phyloP scores from a whole-genome alignment of 805 yeast species.

The Blastobotrys mokoenaii region DNA sequence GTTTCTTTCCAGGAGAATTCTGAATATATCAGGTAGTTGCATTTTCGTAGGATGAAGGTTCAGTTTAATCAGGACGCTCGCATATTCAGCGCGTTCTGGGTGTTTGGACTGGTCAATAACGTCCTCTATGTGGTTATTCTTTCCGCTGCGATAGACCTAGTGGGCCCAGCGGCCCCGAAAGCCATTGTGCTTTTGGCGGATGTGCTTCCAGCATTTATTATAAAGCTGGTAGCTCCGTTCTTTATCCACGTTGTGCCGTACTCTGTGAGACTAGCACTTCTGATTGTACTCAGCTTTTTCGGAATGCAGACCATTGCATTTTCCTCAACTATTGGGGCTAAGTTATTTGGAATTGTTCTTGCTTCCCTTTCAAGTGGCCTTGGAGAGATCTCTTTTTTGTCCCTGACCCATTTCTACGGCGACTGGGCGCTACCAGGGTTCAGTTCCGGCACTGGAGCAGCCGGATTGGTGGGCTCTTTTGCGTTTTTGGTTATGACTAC shows the following conservation, averaged over 20 bases:
- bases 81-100: conserved; percentile 47
- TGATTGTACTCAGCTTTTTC: conserved; percentile 49
- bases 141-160: conserved; percentile 87
- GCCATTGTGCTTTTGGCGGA: conserved; percentile 80
- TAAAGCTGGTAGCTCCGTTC: conserved; percentile 73
- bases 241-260: conserved; percentile 63
- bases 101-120: conserved; percentile 82
- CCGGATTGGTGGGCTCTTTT: conserved; percentile 77
- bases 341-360: conserved; percentile 60
- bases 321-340: conserved; percentile 29
- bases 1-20: too few species aligned
- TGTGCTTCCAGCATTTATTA: conserved; percentile 68
- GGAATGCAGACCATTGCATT: conserved; percentile 72
- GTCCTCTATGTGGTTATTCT: conserved; percentile 84
- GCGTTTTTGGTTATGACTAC: conserved; percentile 66
- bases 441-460: conserved; percentile 94
- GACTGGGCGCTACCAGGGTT: conserved; percentile 68
- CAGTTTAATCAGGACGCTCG: conserved; percentile 4
- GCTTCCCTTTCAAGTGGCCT: conserved; percentile 83
- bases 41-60: not conserved
- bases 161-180: conserved; percentile 76
- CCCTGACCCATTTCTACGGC: conserved; percentile 70
- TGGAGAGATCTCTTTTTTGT: conserved; percentile 85
- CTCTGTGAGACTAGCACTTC: conserved; percentile 38
- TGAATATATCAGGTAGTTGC: too few species aligned